These are phyloP conservation scores for Capsicum chinense DNA, from an alignment of 257 asterid genomes.

Conservation along the genomic window DNA sequence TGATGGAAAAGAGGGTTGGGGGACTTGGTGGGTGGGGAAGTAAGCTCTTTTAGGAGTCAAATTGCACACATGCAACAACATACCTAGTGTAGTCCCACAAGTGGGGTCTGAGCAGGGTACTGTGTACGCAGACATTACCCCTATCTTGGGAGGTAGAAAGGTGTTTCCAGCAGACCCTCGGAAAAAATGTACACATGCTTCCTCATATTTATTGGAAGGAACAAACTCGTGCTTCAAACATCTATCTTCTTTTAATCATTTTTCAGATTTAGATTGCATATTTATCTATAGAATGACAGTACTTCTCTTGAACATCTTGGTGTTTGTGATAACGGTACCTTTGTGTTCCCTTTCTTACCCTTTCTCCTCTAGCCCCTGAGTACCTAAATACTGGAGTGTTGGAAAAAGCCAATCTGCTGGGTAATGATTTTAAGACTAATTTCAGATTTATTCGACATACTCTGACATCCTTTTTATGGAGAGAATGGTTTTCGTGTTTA, in stretches of 20 bases:
- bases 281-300: too few relatives aligned
- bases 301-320: background rate
- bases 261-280: background rate
- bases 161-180: too few relatives aligned
- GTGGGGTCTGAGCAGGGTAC: too few relatives aligned
- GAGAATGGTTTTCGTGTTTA: background rate
- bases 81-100: too few relatives aligned
- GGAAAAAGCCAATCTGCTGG: background rate
- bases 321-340: background rate
- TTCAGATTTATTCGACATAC: background rate
- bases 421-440: background rate
- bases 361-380: background rate
- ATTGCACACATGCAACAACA: too few relatives aligned
- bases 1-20: background rate
- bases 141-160: too few relatives aligned
- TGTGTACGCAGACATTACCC: too few relatives aligned
- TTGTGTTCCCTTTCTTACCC: background rate
- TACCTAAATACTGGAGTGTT: background rate
- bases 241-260: background rate
- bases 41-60: background rate
- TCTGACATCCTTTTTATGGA: background rate
- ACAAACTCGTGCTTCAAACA: background rate
- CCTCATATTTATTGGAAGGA: background rate
- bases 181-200: background rate
- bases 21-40: too few relatives aligned